Evolutionary conservation across 2,329 filamentous ascomycete species (phyloP), one percentile per base, ranked within the genome.

Genomic region (Fusarium compactum): DNA sequence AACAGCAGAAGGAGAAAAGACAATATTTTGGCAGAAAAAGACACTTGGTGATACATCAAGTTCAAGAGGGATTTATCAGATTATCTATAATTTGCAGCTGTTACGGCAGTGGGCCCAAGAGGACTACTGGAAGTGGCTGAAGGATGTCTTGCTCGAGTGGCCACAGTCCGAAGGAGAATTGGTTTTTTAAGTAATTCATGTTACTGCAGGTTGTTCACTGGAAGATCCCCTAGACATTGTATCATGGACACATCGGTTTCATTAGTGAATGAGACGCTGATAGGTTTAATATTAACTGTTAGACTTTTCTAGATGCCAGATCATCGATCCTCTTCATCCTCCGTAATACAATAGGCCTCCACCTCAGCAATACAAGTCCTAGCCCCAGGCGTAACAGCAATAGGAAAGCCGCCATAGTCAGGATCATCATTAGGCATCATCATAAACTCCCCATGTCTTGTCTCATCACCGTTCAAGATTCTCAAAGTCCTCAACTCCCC

Each of bases 401-500:
- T 88, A 1, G 85, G 85, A 61, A 87, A 87, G 0, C 84, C 84
- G 2, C 86, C 86, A 72, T 88, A 88, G 64, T 88, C 85, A 0
- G 85, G 85, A 34, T 86, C 80, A 34, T 87, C 84, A 61, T 83
- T 86, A 1, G 85, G 87, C 87, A 89, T 89, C 67, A 87, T 85
- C 20, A 81, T 72, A 50, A 81, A 84, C 48, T 78, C 77, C 3
- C 86, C 85, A 67, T 78, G 79, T 44, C 81, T 74, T 2, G 81
- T 82, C 74, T 83, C 81, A 57, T 83, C 81, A 11, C 81, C 81
- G 38, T 82, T 82, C 6, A 82, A 40, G 0, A 78, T 67, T 14
- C 80, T 67, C 41, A 78, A 46, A 12, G 79, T 82, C 50, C 51
- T 46, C n/a, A 82, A 59, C 20, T 76, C 53, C 0, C 79, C 80